Base-by-base conservation (phyloP, 2,329 filamentous ascomycete species). In the Ophiocordyceps camponoti-floridani region DNA sequence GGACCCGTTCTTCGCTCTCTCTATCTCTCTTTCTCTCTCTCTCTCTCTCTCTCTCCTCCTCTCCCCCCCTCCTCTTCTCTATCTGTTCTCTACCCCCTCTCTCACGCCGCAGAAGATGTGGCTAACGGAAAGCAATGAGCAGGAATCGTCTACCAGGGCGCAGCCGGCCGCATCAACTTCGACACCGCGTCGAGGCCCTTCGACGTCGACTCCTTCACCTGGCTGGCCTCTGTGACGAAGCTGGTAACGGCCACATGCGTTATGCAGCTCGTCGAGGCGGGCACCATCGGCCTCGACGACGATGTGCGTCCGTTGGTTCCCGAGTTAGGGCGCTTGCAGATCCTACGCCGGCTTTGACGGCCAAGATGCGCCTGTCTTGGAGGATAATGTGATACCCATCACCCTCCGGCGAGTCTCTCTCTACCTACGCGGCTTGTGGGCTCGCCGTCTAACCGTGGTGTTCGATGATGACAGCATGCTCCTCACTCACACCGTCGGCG, bases 401-500 rank as follows among this genome's bases (percentile, higher is more conserved):
- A 66, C 63, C 0, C 52, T 68, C 18, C 57, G 61, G 58, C 61
- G 58, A 5, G 46, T 26, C 12, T 44, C 13, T 33, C 2, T 23
- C 23, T 23, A 5, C 23, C 23, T 23, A 5, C 23, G 5, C 5
- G 23, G 5, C 23, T 23, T 23, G 23, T 3, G 23, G 23, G 23
- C 3, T 3, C 23, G 23, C 8, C 30, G 8, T 33, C 30, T 33
- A 7, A 14, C 30, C 30, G 30, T 33, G 30, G 9, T 11, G 10
- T 33, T 33, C 8, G 28, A 33, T 14, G 13, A 33, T 33, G 30
- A 7, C 26, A 62, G 60, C 8, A 58, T 59, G 19, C 60, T 75
- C 0, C 60, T 76, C 3, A 68, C 66, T 0, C 72, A 76, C 52
- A 67, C 69, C 0, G 56, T 62, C 6, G 72, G 72, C 2, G 47